Evolutionary conservation across 306 rosid genomes (phyloP).

Genomic region (Cicer arietinum): DNA sequence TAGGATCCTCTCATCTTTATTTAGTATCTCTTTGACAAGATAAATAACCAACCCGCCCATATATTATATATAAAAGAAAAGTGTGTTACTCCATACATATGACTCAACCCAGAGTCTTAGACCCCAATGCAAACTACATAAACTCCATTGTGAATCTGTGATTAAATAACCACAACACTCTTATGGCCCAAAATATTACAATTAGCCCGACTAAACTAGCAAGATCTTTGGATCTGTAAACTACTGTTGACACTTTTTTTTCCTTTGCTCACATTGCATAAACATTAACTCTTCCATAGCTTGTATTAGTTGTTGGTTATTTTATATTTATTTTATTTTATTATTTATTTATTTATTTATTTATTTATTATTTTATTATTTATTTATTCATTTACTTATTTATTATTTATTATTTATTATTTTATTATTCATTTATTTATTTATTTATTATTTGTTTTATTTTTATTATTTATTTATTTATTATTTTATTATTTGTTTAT

Average conservation of each 20-base stretch:
- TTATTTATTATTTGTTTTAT: too few relatives aligned
- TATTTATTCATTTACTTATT: too few relatives aligned
- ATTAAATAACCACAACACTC: conserved; percentile 24
- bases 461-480: too few relatives aligned
- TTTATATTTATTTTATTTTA: background rate
- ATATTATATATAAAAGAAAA: background rate
- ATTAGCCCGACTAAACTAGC: conserved; percentile 4
- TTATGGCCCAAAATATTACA: conserved; percentile 14
- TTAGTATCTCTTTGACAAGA: too few relatives aligned
- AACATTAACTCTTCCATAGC: background rate
- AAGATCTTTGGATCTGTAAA: conserved; percentile 26
- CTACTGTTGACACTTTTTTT: background rate
- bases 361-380: too few relatives aligned
- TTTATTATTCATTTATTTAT: too few relatives aligned
- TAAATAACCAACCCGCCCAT: too few relatives aligned
- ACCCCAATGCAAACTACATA: background rate
- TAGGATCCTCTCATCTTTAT: too few relatives aligned
- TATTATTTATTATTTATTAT: too few relatives aligned
- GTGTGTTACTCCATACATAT: background rate
- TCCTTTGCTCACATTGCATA: background rate
- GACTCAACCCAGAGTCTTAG: conserved; percentile 8
- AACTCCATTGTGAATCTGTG: background rate
- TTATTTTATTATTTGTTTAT: too few relatives aligned
- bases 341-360: too few relatives aligned
- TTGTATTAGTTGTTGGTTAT: conserved; percentile 12